Evolutionary conservation across 805 yeast species (phyloP).

Genomic region (Ogataea pini): DNA sequence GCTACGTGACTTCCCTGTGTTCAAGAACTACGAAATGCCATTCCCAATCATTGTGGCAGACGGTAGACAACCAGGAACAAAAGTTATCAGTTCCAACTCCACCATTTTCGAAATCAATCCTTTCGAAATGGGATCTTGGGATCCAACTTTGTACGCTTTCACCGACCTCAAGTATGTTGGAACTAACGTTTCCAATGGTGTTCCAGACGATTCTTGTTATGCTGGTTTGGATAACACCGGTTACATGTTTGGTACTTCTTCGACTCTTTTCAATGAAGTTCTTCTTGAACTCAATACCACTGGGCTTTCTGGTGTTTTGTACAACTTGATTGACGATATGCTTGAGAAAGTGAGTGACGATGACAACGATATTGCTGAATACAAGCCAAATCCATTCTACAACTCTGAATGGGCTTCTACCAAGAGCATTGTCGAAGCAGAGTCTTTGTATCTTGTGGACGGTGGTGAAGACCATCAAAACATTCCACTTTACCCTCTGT

Average conservation of each 20-base stretch:
- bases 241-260: conserved; percentile 78
- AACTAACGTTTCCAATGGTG: conserved; percentile 60
- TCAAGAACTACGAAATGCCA: conserved; percentile 64
- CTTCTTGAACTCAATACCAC: conserved; percentile 58
- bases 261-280: conserved; percentile 73
- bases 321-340: conserved; percentile 46
- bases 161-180: conserved; percentile 71
- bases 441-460: conserved; percentile 60
- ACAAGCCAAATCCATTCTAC: conserved; percentile 70
- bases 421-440: conserved; percentile 40
- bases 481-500: conserved; percentile 64
- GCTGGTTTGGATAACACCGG: conserved; percentile 81
- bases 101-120: conserved; percentile 68
- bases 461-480: conserved; percentile 81
- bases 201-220: conserved; percentile 53
- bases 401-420: conserved; percentile 42
- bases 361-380: conserved; percentile 69
- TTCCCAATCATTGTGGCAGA: conserved; percentile 68
- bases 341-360: conserved; percentile 43
- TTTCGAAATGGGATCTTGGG: conserved; percentile 86
- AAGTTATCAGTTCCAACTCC: conserved; percentile 60
- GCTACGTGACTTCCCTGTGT: conserved; percentile 60
- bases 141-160: conserved; percentile 66
- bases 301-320: conserved; percentile 47
- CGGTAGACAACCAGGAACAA: conserved; percentile 65